Conservation (phyloP, 768 basidiomycete genomes). For the Lentinula guzmanii region DNA sequence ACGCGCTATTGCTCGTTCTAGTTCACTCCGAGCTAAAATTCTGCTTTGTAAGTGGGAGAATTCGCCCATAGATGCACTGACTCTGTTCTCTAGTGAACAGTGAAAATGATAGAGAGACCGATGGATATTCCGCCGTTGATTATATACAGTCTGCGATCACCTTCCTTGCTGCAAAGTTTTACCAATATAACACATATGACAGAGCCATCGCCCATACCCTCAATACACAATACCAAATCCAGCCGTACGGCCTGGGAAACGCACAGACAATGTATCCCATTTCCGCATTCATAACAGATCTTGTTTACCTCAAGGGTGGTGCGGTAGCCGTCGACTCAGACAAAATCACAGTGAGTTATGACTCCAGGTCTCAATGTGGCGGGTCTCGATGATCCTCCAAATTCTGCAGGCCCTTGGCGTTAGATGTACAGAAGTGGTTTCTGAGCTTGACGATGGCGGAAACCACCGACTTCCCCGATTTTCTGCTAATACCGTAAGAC, state of each 20-base stretch:
- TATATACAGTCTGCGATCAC: constrained; percentile 59
- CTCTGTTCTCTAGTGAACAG: constrained; percentile 45
- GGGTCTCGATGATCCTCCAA: constrained; percentile 2
- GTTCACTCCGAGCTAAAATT: constrained; percentile 69
- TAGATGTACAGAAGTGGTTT: constrained; percentile 46
- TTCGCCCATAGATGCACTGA: background rate
- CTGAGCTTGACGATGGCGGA: background rate
- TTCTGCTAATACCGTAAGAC: constrained; percentile 37
- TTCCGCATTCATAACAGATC: constrained; percentile 80
- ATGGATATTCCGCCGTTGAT: constrained; percentile 76
- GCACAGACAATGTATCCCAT: constrained; percentile 60
- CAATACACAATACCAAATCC: constrained; percentile 50
- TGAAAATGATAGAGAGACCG: constrained; percentile 86
- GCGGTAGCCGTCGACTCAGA: constrained; percentile 55
- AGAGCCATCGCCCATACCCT: constrained; percentile 70
- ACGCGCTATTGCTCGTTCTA: constrained; percentile 68
- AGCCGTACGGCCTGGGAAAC: constrained; percentile 53
- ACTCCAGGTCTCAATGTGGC: background rate
- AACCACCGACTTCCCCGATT: constrained; percentile 26
- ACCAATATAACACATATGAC: constrained; percentile 9
- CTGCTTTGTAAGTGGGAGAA: constrained; percentile 58
- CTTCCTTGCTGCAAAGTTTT: background rate
- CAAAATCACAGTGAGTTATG: constrained; percentile 48
- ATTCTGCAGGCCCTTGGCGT: constrained; percentile 49
- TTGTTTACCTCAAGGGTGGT: constrained; percentile 69